These are phyloP conservation scores for Rhynchospora pubera DNA, from an alignment of 176 grass and related monocot genomes.

Conservation along the genomic window DNA sequence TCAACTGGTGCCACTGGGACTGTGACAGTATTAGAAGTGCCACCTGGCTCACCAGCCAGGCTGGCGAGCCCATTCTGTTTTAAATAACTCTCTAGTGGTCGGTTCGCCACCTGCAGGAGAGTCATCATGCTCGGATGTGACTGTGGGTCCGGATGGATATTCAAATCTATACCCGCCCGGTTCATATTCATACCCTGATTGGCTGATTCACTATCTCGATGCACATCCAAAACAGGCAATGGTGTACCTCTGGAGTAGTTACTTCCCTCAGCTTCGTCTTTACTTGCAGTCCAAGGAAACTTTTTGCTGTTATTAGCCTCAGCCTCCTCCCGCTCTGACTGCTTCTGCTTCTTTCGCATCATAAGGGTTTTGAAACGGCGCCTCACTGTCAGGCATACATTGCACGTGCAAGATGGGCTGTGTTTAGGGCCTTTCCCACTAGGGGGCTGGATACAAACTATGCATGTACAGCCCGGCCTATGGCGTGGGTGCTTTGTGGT, in stretches of 20 bases:
- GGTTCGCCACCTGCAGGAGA: conserved; percentile 66
- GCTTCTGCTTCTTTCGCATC: conserved; percentile 97
- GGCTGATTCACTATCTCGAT: conserved; percentile 33
- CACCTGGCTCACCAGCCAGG: conserved; percentile 46
- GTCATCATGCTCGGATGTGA: conserved; percentile 58
- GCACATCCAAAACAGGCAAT: conserved; percentile 32
- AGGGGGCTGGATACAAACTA: conserved; percentile 96
- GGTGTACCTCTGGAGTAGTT: conserved; percentile 44
- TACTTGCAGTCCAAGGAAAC: conserved; percentile 39
- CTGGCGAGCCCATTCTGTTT: conserved; percentile 69
- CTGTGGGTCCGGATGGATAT: conserved; percentile 55
- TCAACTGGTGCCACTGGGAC: conserved; percentile 26
- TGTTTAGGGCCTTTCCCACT: conserved; percentile 97
- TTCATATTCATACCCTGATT: conserved; percentile 32
- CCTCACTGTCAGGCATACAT: conserved; percentile 87
- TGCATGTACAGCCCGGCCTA: conserved; percentile 90
- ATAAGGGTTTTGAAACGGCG: conserved; percentile 97
- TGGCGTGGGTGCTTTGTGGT: conserved; percentile 94
- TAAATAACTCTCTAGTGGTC: conserved; percentile 77
- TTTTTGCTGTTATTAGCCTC: conserved; percentile 69
- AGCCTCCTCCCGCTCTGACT: conserved; percentile 76
- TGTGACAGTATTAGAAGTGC: conserved; percentile 33
- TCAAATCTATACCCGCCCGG: conserved; percentile 83
- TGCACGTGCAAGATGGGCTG: conserved; percentile 81
- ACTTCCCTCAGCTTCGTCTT: conserved; percentile 70